Evolutionary conservation across 2,329 filamentous ascomycete genomes (phyloP), one percentile per base, ranked within the genome.

Genomic region (Colletotrichum nymphaeae): DNA sequence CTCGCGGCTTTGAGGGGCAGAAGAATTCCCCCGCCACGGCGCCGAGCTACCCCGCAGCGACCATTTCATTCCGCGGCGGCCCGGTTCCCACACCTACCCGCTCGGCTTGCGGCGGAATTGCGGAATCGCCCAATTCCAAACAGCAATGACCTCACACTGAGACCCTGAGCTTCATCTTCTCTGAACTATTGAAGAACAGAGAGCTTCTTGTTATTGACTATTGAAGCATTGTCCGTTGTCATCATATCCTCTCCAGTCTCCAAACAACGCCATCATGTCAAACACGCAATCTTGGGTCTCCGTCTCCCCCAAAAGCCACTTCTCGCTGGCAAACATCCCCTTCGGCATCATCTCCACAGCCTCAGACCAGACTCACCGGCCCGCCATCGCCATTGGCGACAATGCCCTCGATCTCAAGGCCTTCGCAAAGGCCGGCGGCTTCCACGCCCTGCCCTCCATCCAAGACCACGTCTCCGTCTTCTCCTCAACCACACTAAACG

Each of bases 251-350:
- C 24, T 24, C 2, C 24, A 24, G 24, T 8, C n/a, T 35, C 11
- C 9, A 35, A 35, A 35, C 46, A 37, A 6, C 46, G 30, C 53
- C 63, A 32, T 28, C 28, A 72, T 72, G 67, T 53, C 64, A 8
- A 57, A 16, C 46, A 62, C 53, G 11, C 59, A 30, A 28, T 81
- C 80, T 49, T 81, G 80, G 80, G 70, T 81, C 6, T 63, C 76
- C 9, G 76, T 85, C 22, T 75, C 80, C n/a, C 78, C 81, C n/a
- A 77, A 80, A 4, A 81, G 78, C 56, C 82, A 81, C 77, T 95
- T 95, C 83, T 94, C 93, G 9, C 84, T 96, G 64, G 90, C 92
- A 78, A 97, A 97, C 80, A 92, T 97, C 67, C 94, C 94, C 1
- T 96, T 96, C 79, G 94, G 94, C 78, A 91, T 97, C 84, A 94